Conservation (phyloP, 768 basidiomycete species). For the Boletus edulis region DNA sequence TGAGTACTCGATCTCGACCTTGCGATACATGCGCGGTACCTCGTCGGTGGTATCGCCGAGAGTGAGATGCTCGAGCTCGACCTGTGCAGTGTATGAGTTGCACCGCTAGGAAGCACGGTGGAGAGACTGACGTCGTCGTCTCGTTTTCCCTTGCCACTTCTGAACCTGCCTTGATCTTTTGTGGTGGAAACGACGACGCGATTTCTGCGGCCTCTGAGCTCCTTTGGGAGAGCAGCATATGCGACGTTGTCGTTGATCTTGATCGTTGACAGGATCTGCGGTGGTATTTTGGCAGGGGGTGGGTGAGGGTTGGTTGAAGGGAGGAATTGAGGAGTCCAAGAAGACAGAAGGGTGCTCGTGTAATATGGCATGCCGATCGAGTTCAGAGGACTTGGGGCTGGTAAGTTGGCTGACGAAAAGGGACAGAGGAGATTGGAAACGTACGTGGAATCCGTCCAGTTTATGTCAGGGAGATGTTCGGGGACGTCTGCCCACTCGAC, state of each 20-base stretch:
- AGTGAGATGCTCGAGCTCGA: slow-evolving; percentile 51
- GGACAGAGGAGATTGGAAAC: slow-evolving; percentile 18
- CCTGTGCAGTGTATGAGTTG: slow-evolving; percentile 30
- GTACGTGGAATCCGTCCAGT: slow-evolving; percentile 85
- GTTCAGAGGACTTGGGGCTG: slow-evolving; percentile 69
- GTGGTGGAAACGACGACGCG: slow-evolving; percentile 50
- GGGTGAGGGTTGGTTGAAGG: slow-evolving; percentile 48
- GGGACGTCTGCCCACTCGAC: slow-evolving; percentile 81
- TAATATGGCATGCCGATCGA: slow-evolving; percentile 88
- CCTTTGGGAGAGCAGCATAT: slow-evolving; percentile 85
- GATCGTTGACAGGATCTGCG: slow-evolving; percentile 72
- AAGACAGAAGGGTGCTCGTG: slow-evolving; percentile 68
- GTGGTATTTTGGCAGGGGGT: slow-evolving; percentile 75
- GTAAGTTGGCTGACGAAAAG: background rate
- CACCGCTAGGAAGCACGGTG: background rate
- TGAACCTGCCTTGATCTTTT: slow-evolving; percentile 72
- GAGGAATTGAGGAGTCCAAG: slow-evolving; percentile 55
- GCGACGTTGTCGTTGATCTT: slow-evolving; percentile 87
- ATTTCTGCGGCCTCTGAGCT: slow-evolving; percentile 82
- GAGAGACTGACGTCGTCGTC: slow-evolving; percentile 39
- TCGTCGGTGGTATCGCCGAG: slow-evolving; percentile 54
- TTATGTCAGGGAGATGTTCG: slow-evolving; percentile 62
- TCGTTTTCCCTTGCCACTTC: slow-evolving; percentile 68
- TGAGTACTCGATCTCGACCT: slow-evolving; percentile 96
- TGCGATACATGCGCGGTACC: slow-evolving; percentile 80